Base-by-base conservation (phyloP, 208 protist genomes). In the Trypanosoma congolense region DNA sequence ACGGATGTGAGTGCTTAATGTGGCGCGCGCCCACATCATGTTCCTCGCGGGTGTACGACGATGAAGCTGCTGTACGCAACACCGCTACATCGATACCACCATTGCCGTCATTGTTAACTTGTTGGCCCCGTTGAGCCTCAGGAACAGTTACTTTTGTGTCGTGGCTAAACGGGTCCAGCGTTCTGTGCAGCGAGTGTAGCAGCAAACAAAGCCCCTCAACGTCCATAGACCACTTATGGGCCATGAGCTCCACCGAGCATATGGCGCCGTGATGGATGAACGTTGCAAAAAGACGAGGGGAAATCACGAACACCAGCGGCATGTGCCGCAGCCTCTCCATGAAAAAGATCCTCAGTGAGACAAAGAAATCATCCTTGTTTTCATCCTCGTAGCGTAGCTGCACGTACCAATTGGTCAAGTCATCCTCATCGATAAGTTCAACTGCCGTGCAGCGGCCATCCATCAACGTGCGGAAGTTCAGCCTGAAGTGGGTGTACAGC, bases 231-330 rank as follows among this genome's bases (percentile, higher is more conserved):
- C 86, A 93, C 29, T 67, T 41, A 60, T 88, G 83, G 18, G 86
- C 80, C 79, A 93, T 85, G n/a, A 93, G 67, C 59, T 93, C 81
- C 2, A 93, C 66, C 4, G 86, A 87, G 55, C 86, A 93, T 8
- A 93, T 67, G 10, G 80, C 77, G 25, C 86, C 86, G 59, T 83
- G 73, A 51, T 93, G 86, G 50, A 93, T 87, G 45, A 93, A 93
- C 4, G 82, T 61, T 0, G 81, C 79, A 26, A 82, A 52, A 29
- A 93, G 79, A 5, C 86, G 80, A 9, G 86, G 86, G 1, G 73
- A 56, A 18, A 89, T 75, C 35, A 93, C 64, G 65, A 93, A 90
- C 22, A 89, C 81, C 21, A 87, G 64, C 22, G 86, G 86, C 79
- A 93, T 90, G 9, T 50, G 53, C 31, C 64, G 47, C 35, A 73